Percentiles rank a stretch among this genome's conserved stretches.
These are phyloP conservation scores for Boletus patriciae DNA, from an alignment of 768 basidiomycete species.

Conservation along the genomic window DNA sequence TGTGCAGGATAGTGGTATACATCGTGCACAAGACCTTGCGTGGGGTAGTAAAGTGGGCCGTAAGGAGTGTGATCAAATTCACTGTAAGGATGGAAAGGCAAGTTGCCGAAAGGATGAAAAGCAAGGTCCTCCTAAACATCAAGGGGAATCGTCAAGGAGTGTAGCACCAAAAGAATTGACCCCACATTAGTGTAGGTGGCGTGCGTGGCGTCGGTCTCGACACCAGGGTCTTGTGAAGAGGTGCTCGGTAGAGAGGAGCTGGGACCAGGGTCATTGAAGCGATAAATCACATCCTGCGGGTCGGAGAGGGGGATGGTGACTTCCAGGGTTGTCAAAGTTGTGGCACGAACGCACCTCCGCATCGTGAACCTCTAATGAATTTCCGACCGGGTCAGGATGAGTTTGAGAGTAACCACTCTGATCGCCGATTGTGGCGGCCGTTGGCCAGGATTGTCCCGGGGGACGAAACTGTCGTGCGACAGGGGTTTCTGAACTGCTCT, in stretches of 20 bases:
- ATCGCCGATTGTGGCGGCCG: neutral
- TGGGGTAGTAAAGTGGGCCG: neutral
- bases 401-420: conserved; percentile 4
- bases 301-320: neutral
- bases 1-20: neutral
- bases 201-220: neutral
- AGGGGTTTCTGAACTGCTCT: conserved; percentile 1
- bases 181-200: conserved; percentile 12
- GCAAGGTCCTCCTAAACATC: conserved; percentile 6
- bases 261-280: neutral
- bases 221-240: neutral
- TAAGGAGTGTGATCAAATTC: neutral
- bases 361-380: neutral
- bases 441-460: conserved; percentile 3
- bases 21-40: neutral
- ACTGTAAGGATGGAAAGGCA: neutral
- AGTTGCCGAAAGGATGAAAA: neutral
- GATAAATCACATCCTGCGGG: conserved; percentile 8
- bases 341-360: conserved; percentile 13
- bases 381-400: neutral
- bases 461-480: neutral
- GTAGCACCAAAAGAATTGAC: neutral
- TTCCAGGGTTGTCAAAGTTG: neutral
- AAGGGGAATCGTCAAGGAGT: neutral
- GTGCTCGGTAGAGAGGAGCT: neutral